phyloP scores from a whole-genome alignment of 2,329 filamentous ascomycete genomes.

The Chaetomium sp. region DNA sequence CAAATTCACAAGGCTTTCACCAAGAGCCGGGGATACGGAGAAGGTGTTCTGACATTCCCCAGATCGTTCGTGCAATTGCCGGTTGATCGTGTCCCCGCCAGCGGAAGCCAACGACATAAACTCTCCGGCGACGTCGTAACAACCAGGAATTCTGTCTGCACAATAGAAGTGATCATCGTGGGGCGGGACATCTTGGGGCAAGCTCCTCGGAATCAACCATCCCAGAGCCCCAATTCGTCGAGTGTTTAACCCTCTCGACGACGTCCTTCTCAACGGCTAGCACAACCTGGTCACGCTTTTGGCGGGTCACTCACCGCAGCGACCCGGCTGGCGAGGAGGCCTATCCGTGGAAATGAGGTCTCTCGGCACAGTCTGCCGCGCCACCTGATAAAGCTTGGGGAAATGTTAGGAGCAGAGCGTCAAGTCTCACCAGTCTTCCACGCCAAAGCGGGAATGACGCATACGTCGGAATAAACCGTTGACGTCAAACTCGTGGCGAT shows the following conservation, averaged over 20 bases:
- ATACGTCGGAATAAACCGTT: too few species aligned
- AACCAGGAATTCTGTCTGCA: background rate
- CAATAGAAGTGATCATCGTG: background rate
- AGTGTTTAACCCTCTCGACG: background rate
- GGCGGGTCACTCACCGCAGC: too few species aligned
- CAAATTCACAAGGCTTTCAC: background rate
- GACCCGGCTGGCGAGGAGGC: too few species aligned
- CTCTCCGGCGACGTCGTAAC: background rate
- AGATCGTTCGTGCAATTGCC: slow-evolving; percentile 15
- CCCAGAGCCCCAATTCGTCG: slow-evolving; percentile 1
- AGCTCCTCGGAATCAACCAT: background rate
- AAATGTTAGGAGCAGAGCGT: too few species aligned
- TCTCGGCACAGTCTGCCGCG: too few species aligned
- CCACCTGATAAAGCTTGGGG: too few species aligned
- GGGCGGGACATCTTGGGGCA: background rate
- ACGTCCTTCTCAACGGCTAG: too few species aligned
- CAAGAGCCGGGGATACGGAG: slow-evolving; percentile 1
- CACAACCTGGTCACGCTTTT: too few species aligned
- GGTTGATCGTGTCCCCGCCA: slow-evolving; percentile 12
- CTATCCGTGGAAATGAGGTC: too few species aligned
- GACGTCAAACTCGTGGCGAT: too few species aligned
- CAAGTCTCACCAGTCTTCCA: too few species aligned
- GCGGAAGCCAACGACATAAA: background rate
- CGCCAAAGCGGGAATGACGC: too few species aligned
- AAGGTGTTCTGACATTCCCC: background rate